Conservation (phyloP, 179 eudicot species). For the Silene vulgaris region DNA sequence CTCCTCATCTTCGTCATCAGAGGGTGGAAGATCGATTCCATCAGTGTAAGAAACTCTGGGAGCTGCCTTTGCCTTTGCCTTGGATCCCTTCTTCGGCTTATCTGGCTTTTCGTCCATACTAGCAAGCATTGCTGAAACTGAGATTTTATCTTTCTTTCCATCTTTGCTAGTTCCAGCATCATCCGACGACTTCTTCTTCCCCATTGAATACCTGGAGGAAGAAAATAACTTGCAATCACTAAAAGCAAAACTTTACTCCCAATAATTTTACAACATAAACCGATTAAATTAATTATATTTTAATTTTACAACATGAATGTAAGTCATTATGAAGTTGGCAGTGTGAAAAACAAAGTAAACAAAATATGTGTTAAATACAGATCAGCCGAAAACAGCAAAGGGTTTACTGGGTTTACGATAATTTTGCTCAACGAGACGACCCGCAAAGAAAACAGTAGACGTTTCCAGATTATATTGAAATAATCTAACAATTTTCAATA, state of each 20-base stretch:
- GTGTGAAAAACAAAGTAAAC: too few relatives aligned
- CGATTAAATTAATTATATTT: not conserved
- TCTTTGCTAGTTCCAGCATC: slow-evolving; percentile 36
- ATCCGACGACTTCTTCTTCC: slow-evolving; percentile 55
- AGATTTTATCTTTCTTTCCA: slow-evolving; percentile 46
- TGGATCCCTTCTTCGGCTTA: slow-evolving; percentile 58
- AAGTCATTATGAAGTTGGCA: too few relatives aligned
- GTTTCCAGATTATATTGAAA: too few relatives aligned
- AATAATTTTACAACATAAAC: not conserved
- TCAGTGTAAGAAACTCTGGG: slow-evolving; percentile 40
- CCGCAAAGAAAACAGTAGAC: too few relatives aligned
- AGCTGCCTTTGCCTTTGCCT: slow-evolving; percentile 35
- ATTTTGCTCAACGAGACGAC: too few relatives aligned
- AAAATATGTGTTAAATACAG: too few relatives aligned
- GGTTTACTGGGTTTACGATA: too few relatives aligned
- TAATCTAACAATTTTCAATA: too few relatives aligned
- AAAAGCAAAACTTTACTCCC: not conserved
- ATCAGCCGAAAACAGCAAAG: too few relatives aligned
- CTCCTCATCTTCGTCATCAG: slow-evolving; percentile 65
- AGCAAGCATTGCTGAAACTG: slow-evolving; percentile 67
- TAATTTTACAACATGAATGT: too few relatives aligned
- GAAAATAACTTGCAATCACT: not conserved
- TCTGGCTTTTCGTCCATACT: slow-evolving; percentile 75
- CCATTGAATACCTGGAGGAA: slow-evolving; percentile 35
- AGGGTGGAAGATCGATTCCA: slow-evolving; percentile 76